Percentiles rank a stretch among this genome's conserved stretches.
Evolutionary conservation across 305 asterid species (phyloP).

Genomic region (Fraxinus paxiana): DNA sequence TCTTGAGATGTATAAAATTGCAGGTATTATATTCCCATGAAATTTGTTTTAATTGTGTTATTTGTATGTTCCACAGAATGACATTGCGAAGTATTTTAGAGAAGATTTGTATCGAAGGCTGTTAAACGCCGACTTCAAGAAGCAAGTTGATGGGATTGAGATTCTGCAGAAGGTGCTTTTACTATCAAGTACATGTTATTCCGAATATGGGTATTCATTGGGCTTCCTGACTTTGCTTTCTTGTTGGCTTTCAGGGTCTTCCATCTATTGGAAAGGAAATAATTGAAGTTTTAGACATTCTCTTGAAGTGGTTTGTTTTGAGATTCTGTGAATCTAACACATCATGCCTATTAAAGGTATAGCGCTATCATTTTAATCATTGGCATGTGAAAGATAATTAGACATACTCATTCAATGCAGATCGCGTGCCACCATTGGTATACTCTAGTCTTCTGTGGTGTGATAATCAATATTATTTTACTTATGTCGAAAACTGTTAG

Average conservation of each 20-base stretch:
- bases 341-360: conserved; percentile 85
- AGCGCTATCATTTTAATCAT: not conserved
- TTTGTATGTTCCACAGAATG: conserved; percentile 53
- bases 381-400: not conserved
- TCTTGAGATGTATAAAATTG: not conserved
- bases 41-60: not conserved
- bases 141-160: conserved; percentile 99
- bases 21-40: not conserved
- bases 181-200: not conserved
- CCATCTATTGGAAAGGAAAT: conserved; percentile 71
- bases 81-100: conserved; percentile 80
- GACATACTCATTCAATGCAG: not conserved
- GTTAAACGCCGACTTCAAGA: conserved; percentile 83
- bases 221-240: conserved; percentile 20
- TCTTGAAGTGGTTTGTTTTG: conserved; percentile 88
- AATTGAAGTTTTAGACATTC: conserved; percentile 81
- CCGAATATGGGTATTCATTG: conserved; percentile 21
- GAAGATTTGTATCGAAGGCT: conserved; percentile 93
- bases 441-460: not conserved
- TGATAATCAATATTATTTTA: not conserved
- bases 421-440: not conserved
- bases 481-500: not conserved
- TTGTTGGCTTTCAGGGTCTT: conserved; percentile 64
- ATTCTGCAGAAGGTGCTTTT: conserved; percentile 87
- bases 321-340: conserved; percentile 92